Evolutionary conservation across 495 filamentous ascomycete species (phyloP).

Genomic region (Podospora didyma): DNA sequence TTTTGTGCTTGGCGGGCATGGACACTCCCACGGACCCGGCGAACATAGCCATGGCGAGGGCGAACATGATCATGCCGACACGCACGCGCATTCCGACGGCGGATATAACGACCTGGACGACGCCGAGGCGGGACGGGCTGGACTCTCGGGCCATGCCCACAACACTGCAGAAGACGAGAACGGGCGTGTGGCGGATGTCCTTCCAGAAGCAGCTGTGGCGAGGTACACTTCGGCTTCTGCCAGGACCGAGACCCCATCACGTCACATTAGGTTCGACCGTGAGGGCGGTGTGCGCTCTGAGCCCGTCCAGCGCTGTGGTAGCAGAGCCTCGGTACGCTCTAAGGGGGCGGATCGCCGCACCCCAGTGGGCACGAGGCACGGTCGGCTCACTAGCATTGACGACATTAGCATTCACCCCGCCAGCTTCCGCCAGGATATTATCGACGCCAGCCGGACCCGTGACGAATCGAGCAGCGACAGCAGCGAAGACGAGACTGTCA

Average conservation of each 20-base stretch:
- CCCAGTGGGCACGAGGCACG: conserved; percentile 48
- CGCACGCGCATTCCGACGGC: conserved; percentile 32
- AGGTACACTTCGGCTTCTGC: conserved; percentile 14
- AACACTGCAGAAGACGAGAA: conserved; percentile 30
- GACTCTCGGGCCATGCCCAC: conserved; percentile 9
- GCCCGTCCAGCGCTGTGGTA: conserved; percentile 19
- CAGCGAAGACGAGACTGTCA: conserved; percentile 47
- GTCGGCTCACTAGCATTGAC: conserved; percentile 54
- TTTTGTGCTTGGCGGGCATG: conserved; percentile 87
- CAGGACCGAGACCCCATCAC: conserved; percentile 25
- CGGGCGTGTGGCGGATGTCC: conserved; percentile 36
- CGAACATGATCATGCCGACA: conserved; percentile 52
- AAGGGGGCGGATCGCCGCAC: conserved; percentile 47
- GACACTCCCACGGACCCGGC: conserved; percentile 70
- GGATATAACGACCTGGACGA: conserved; percentile 25
- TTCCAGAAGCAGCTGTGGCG: conserved; percentile 42
- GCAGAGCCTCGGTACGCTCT: conserved; percentile 29
- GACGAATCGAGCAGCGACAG: conserved; percentile 44
- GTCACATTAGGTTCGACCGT: conserved; percentile 31
- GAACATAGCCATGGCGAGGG: conserved; percentile 44
- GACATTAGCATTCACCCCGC: conserved; percentile 86
- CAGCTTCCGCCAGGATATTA: conserved; percentile 86
- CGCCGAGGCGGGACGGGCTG: conserved; percentile 26
- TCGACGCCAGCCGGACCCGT: conserved; percentile 58
- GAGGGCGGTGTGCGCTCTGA: conserved; percentile 12